A percentile compares a stretch with the other conserved stretches of the same genome.
Conservation (phyloP, 129 eudicot species). For the Silybum marianum region DNA sequence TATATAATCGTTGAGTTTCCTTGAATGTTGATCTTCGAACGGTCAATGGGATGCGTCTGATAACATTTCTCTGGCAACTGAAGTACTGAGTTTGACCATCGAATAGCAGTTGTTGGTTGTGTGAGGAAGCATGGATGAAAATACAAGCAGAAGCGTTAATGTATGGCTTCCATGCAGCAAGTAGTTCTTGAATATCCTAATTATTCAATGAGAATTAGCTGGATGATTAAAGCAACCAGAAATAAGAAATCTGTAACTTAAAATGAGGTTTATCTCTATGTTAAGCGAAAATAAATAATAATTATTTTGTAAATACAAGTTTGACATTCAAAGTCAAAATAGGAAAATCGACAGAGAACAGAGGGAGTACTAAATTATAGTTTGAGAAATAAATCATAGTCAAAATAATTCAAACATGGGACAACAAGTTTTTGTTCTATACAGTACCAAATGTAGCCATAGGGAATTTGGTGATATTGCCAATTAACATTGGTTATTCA, state of each 20-base stretch:
- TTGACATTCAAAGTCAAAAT: neutral
- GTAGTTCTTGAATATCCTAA: slow-evolving; percentile 75
- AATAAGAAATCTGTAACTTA: neutral
- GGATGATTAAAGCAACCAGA: slow-evolving; percentile 1
- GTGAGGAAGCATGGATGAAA: slow-evolving; percentile 73
- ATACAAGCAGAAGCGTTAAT: slow-evolving; percentile 52
- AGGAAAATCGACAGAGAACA: neutral
- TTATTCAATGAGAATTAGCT: slow-evolving; percentile 16
- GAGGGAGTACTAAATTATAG: neutral
- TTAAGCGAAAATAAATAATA: neutral
- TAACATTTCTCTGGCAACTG: slow-evolving; percentile 35
- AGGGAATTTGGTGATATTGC: neutral
- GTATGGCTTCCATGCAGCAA: slow-evolving; percentile 75
- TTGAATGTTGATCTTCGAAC: slow-evolving; percentile 75
- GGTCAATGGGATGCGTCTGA: slow-evolving; percentile 68
- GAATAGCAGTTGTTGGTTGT: slow-evolving; percentile 64
- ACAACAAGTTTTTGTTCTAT: neutral
- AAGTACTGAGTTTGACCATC: slow-evolving; percentile 62
- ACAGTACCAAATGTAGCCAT: neutral
- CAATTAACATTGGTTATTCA: neutral
- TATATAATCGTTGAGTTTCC: slow-evolving; percentile 69
- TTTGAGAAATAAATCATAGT: slow-evolving; percentile 2
- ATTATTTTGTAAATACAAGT: neutral
- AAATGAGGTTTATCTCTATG: neutral
- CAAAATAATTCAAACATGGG: neutral